Evolutionary conservation across 306 rosid species (phyloP).

Genomic region (Vigna angularis): DNA sequence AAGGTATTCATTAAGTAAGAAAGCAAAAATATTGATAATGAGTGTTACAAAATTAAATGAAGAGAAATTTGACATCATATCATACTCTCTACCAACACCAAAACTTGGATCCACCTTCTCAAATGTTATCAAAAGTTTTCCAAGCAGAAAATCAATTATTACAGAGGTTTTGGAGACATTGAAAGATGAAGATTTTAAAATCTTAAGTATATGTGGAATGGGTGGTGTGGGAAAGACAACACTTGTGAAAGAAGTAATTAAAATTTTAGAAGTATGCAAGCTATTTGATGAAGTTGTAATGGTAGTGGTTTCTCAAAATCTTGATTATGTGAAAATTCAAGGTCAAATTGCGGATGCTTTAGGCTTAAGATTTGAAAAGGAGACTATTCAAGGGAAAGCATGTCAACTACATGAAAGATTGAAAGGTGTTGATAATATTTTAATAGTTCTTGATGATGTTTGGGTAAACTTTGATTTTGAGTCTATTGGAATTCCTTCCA

Average conservation of each 20-base stretch:
- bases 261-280: slow-evolving; percentile 1
- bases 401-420: neutral
- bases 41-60: neutral
- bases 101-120: slow-evolving; percentile 30
- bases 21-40: neutral
- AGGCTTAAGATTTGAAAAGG: slow-evolving; percentile 19
- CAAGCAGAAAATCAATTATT: slow-evolving; percentile 11
- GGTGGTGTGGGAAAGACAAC: slow-evolving; percentile 48
- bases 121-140: slow-evolving; percentile 24
- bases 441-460: slow-evolving; percentile 54
- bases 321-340: slow-evolving; percentile 22
- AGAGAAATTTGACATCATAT: slow-evolving; percentile 24
- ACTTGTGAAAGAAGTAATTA: slow-evolving; percentile 32
- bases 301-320: slow-evolving; percentile 34
- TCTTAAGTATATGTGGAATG: slow-evolving; percentile 43
- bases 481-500: slow-evolving; percentile 39
- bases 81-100: slow-evolving; percentile 8
- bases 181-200: slow-evolving; percentile 15
- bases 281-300: slow-evolving; percentile 39
- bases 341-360: slow-evolving; percentile 26
- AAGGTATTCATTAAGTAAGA: slow-evolving; percentile 28
- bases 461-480: slow-evolving; percentile 47
- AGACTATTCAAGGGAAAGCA: slow-evolving; percentile 1
- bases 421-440: neutral
- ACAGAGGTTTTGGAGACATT: neutral